Percentiles rank a stretch among this genome's conserved stretches.
Evolutionary conservation across 2,329 filamentous ascomycete genomes (phyloP).

Genomic region (Xylariaceae sp.): DNA sequence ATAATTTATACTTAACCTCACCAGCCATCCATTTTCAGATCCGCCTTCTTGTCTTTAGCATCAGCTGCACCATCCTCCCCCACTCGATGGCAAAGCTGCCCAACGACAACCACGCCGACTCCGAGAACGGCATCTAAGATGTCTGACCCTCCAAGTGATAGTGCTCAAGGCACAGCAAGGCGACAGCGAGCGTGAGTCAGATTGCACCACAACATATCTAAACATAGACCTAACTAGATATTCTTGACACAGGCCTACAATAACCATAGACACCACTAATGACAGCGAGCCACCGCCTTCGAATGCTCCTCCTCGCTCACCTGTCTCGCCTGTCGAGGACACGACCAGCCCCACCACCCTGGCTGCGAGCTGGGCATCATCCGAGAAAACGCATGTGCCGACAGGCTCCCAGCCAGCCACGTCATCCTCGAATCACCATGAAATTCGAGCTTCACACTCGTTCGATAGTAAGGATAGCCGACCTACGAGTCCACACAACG

Average conservation of each 20-base stretch:
- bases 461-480: slow-evolving; percentile 63
- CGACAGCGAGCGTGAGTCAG: slow-evolving; percentile 28
- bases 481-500: slow-evolving; percentile 70
- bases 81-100: slow-evolving; percentile 3
- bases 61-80: neutral
- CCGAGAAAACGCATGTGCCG: slow-evolving; percentile 22
- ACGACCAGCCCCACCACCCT: slow-evolving; percentile 32
- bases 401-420: slow-evolving; percentile 21
- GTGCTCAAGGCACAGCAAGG: slow-evolving; percentile 24
- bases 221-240: slow-evolving; percentile 10
- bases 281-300: slow-evolving; percentile 23
- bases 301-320: slow-evolving; percentile 23
- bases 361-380: slow-evolving; percentile 25
- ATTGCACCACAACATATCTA: neutral
- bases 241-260: slow-evolving; percentile 30
- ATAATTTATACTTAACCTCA: neutral
- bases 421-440: slow-evolving; percentile 29
- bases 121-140: slow-evolving; percentile 13
- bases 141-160: slow-evolving; percentile 22
- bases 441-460: slow-evolving; percentile 54
- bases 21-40: neutral
- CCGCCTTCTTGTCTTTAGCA: neutral
- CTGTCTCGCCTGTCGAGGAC: slow-evolving; percentile 28
- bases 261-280: slow-evolving; percentile 37
- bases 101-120: neutral